These are phyloP conservation scores for Strigomonas culicis DNA, from an alignment of 208 protist genomes.

Conservation along the genomic window DNA sequence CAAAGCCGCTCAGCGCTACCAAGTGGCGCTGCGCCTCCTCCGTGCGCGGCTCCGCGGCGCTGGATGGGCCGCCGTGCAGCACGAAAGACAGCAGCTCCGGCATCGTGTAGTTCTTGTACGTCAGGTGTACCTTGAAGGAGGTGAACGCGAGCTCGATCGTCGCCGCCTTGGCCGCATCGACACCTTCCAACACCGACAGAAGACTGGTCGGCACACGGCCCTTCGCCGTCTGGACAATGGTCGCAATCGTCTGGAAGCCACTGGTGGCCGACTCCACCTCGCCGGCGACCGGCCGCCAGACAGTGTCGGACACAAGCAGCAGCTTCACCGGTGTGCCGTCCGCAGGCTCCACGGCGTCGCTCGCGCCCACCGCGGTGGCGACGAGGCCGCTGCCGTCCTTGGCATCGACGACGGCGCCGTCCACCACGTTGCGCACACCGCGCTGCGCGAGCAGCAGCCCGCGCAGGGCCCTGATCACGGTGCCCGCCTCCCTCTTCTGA, in stretches of 20 bases:
- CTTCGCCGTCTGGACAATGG: no score
- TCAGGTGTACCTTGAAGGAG: conserved; percentile 34
- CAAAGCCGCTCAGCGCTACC: conserved; percentile 71
- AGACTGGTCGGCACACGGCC: not conserved
- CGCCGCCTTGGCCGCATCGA: not conserved
- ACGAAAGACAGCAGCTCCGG: conserved; percentile 63
- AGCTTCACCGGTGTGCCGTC: not conserved
- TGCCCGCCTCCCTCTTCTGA: conserved; percentile 28
- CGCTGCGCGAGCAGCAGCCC: conserved; percentile 51
- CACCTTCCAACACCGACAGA: not conserved
- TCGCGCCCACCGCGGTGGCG: not conserved
- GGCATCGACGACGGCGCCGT: conserved; percentile 15
- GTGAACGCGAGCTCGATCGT: conserved; percentile 27
- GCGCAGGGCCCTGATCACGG: conserved; percentile 44
- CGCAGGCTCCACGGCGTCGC: not conserved
- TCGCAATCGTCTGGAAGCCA: not conserved
- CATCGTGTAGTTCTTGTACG: conserved; percentile 80
- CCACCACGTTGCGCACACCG: conserved; percentile 55
- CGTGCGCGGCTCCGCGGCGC: no score
- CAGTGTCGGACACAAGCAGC: not conserved
- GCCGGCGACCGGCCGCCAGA: not conserved
- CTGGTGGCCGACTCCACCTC: not conserved
- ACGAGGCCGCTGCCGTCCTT: not conserved
- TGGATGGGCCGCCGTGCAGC: conserved; percentile 8
- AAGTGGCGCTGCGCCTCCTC: conserved; percentile 15